These are phyloP conservation scores for Aspergillus sojae DNA, from an alignment of 2,329 filamentous ascomycete species.

Conservation along the genomic window DNA sequence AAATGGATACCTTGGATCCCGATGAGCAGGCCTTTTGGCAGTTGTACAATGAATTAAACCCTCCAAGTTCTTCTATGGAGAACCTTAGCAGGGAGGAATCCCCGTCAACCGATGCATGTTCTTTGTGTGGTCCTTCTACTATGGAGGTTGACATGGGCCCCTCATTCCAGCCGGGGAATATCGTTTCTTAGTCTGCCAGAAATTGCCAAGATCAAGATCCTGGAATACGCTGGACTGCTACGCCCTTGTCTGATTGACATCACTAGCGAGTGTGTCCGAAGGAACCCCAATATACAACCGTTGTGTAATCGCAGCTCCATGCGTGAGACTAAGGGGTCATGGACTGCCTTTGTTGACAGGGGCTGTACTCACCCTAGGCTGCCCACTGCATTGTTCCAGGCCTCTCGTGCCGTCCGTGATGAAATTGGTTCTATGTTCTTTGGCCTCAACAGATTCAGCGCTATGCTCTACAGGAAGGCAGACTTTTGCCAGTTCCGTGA, in stretches of 20 bases:
- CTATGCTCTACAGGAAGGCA: conserved; percentile 13
- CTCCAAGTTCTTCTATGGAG: background rate
- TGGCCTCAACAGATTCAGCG: conserved; percentile 19
- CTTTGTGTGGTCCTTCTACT: background rate
- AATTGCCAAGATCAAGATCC: conserved; percentile 21
- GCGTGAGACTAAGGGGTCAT: conserved; percentile 8
- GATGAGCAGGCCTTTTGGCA: conserved; percentile 7
- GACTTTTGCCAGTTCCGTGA: conserved; percentile 20
- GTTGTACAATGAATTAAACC: background rate
- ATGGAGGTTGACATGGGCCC: background rate
- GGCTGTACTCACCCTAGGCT: conserved; percentile 23
- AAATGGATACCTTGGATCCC: conserved; percentile 3
- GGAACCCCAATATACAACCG: conserved; percentile 1
- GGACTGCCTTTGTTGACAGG: conserved; percentile 10
- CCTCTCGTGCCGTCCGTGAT: conserved; percentile 18
- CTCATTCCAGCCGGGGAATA: background rate
- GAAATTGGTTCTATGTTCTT: conserved; percentile 23
- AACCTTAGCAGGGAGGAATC: background rate
- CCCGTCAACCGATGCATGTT: background rate
- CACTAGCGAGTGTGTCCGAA: conserved; percentile 13
- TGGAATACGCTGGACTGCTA: conserved; percentile 25
- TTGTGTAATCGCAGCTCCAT: conserved; percentile 6
- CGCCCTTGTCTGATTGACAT: conserved; percentile 26
- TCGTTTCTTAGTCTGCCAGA: conserved; percentile 26
- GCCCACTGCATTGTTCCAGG: conserved; percentile 19